phyloP scores from a whole-genome alignment of 2,329 filamentous ascomycete genomes.

The Fusarium denticulatum region DNA sequence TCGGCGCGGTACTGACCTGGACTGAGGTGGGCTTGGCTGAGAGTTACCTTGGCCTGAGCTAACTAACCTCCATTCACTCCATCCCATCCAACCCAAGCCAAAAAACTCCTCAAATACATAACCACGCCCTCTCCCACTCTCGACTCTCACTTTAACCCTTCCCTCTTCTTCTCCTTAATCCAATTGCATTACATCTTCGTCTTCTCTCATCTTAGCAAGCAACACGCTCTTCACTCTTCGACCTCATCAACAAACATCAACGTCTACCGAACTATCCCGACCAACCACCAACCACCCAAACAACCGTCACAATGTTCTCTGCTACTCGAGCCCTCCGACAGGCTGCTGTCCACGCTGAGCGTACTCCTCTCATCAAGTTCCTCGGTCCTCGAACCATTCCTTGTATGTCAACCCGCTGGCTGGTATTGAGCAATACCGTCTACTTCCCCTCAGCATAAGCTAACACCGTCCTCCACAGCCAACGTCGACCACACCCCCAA shows the following conservation, averaged over 20 bases:
- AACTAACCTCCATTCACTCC: slow-evolving; percentile 7
- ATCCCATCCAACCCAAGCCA: slow-evolving; percentile 4
- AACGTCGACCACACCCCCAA: slow-evolving; percentile 77
- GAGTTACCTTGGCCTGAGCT: neutral
- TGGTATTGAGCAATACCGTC: neutral
- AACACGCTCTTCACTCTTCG: slow-evolving; percentile 1
- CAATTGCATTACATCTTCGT: slow-evolving; percentile 9
- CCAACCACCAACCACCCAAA: slow-evolving; percentile 14
- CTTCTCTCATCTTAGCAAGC: slow-evolving; percentile 4
- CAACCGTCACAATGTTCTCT: slow-evolving; percentile 59
- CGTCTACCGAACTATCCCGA: slow-evolving; percentile 19
- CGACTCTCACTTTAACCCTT: neutral
- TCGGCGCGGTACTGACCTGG: slow-evolving; percentile 26
- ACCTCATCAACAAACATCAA: neutral
- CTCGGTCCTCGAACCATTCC: slow-evolving; percentile 69
- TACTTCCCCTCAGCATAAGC: slow-evolving; percentile 4
- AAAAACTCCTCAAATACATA: slow-evolving; percentile 45
- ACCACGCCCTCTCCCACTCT: slow-evolving; percentile 32
- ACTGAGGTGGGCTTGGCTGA: neutral
- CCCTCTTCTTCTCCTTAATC: slow-evolving; percentile 12
- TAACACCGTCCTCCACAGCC: slow-evolving; percentile 58
- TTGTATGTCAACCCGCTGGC: slow-evolving; percentile 54
- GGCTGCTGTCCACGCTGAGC: slow-evolving; percentile 67
- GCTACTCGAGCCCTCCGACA: slow-evolving; percentile 66
- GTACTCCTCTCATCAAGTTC: slow-evolving; percentile 70